A percentile compares a stretch with the other conserved stretches of the same genome.
Conservation (phyloP, 768 basidiomycete species). For the Sarcodon sp. region DNA sequence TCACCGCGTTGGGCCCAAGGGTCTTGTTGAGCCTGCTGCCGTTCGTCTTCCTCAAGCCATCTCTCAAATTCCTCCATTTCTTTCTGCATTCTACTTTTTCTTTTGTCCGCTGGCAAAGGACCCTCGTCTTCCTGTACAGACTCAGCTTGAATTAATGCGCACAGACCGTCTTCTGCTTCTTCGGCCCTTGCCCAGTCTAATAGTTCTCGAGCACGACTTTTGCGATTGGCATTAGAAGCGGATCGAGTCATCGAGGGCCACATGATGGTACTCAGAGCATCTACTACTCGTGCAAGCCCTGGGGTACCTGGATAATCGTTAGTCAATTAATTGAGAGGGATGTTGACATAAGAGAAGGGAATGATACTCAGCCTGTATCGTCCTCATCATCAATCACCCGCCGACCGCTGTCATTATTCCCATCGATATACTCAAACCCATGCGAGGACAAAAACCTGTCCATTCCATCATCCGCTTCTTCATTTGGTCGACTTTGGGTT, state of each 20-base stretch:
- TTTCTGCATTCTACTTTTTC: constrained; percentile 21
- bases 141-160: constrained; percentile 15
- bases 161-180: constrained; percentile 24
- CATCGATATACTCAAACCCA: constrained; percentile 73
- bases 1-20: background rate
- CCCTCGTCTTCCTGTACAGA: constrained; percentile 6
- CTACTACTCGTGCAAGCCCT: constrained; percentile 55
- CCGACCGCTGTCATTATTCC: constrained; percentile 15
- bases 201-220: constrained; percentile 19
- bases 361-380: background rate
- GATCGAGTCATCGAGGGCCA: constrained; percentile 66
- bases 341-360: background rate
- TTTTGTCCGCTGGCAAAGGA: constrained; percentile 1
- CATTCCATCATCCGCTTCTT: constrained; percentile 38
- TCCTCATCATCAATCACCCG: constrained; percentile 11
- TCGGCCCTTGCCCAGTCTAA: constrained; percentile 27
- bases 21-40: constrained; percentile 10
- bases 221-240: constrained; percentile 13
- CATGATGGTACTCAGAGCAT: constrained; percentile 79
- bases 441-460: constrained; percentile 55
- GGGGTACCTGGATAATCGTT: constrained; percentile 9
- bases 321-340: background rate
- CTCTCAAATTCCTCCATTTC: constrained; percentile 49
- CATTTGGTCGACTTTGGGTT: constrained; percentile 9
- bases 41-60: constrained; percentile 45